These are phyloP conservation scores for Sideroxylon spinosum DNA, from an alignment of 179 eudicot species.

Conservation along the genomic window DNA sequence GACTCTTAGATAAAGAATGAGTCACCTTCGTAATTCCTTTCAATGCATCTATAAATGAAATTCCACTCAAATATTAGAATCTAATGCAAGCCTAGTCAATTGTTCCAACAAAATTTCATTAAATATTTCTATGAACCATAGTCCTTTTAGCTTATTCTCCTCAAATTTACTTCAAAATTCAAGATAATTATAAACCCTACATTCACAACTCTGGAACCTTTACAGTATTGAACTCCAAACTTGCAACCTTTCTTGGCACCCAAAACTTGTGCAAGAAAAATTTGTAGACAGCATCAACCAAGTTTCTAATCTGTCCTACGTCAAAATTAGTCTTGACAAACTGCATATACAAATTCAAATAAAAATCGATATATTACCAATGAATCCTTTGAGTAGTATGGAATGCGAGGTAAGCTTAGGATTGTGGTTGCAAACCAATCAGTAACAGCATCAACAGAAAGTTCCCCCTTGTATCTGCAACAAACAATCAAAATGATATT, in stretches of 20 bases:
- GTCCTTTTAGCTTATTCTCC: not conserved
- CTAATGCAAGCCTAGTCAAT: not conserved
- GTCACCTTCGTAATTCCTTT: not conserved
- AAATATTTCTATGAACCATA: not conserved
- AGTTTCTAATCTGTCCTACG: not conserved
- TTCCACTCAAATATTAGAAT: not conserved
- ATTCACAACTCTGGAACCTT: not conserved
- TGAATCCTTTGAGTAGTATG: constrained; percentile 75
- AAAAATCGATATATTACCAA: constrained; percentile 41
- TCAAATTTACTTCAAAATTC: not conserved
- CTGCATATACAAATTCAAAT: not conserved
- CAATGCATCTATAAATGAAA: not conserved
- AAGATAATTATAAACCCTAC: not conserved
- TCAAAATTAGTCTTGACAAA: not conserved
- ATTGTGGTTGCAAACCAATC: constrained; percentile 79
- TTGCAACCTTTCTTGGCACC: not conserved
- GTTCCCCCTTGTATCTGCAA: constrained; percentile 77
- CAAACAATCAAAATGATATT: constrained; percentile 8
- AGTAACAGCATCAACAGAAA: constrained; percentile 81
- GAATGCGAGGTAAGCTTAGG: constrained; percentile 73
- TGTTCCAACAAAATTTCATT: not conserved
- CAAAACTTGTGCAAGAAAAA: not conserved
- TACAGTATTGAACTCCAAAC: not conserved
- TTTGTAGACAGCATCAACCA: not conserved
- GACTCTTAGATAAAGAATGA: not conserved